Evolutionary conservation across 805 yeast genomes (phyloP).

Genomic region (Wickerhamomyces alni): DNA sequence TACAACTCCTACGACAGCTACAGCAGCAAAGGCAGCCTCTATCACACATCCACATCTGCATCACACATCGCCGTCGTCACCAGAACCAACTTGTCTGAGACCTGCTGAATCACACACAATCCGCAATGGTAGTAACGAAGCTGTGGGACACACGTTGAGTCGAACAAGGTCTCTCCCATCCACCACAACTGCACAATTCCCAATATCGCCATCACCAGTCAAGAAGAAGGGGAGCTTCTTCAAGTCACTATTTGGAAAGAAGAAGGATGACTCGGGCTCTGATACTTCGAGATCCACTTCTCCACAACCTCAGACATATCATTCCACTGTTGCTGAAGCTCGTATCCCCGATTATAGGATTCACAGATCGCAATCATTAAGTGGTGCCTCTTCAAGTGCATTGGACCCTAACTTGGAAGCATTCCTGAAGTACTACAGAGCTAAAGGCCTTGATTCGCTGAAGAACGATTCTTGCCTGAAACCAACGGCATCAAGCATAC

Average conservation of each 20-base stretch:
- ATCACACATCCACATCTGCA: slow-evolving; percentile 2
- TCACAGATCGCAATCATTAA: slow-evolving; percentile 13
- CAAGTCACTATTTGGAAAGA: slow-evolving; percentile 27
- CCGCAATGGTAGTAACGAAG: slow-evolving; percentile 1
- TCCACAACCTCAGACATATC: slow-evolving; percentile 9
- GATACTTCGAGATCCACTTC: slow-evolving; percentile 6
- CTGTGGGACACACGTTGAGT: slow-evolving; percentile 13
- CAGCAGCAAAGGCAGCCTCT: no score
- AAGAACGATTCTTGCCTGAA: slow-evolving; percentile 10
- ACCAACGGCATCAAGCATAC: no score
- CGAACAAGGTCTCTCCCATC: slow-evolving; percentile 28
- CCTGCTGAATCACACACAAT: slow-evolving; percentile 4
- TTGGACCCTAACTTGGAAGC: slow-evolving; percentile 42
- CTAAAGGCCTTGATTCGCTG: slow-evolving; percentile 19
- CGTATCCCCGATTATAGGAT: not conserved
- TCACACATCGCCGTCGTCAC: not conserved
- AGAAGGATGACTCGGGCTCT: slow-evolving; percentile 4
- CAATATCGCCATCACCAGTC: not conserved
- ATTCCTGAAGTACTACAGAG: slow-evolving; percentile 35
- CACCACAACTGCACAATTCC: slow-evolving; percentile 9
- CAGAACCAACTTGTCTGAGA: slow-evolving; percentile 3
- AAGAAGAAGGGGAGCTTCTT: slow-evolving; percentile 34
- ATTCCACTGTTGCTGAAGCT: not conserved
- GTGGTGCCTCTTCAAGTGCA: slow-evolving; percentile 11
- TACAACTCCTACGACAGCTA: slow-evolving; percentile 4